Base-by-base conservation (phyloP, 2,329 filamentous ascomycete species). In the Westerdykella aurantiaca region DNA sequence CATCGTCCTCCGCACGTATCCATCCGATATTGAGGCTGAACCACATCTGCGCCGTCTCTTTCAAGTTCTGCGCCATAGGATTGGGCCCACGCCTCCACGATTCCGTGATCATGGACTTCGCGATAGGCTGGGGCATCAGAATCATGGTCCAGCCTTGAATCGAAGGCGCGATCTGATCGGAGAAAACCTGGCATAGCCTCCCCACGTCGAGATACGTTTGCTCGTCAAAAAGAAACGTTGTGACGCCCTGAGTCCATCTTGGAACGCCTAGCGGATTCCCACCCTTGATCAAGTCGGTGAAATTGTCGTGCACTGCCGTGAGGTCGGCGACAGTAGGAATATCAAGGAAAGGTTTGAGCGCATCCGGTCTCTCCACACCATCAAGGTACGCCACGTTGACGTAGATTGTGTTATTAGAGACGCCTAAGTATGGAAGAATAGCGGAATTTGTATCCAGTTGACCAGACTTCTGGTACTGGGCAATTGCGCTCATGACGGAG, bases 21-120 rank as follows among this genome's bases (percentile, higher is more conserved):
- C 45, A 47, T 10, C 45, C 45, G 7, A 44, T 16, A 18, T 47
- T 44, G 31, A 44, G 39, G 16, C 31, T 34, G 37, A 47, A 44
- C 45, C 41, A 35, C 23, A 46, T 37, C 34, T 31, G 34, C 13
- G 39, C 34, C 21, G 35, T 38, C 18, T 25, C 22, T 13, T 25
- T 22, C 22, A 33, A 33, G 16, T 39, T 23, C 22, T 38, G 12
- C 34, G 33, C 34, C 22, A 45, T 39, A 16, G 44, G 39, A 18
- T 22, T 38, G 18, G 29, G 10, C 6, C 39, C 44, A 11, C 34
- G 34, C 18, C 12, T 31, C 12, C 22, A 21, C 4, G 45, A 47
- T 31, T 14, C 41, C 22, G 37, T n/a, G 2, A 47, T 18, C 41
- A 47, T 47, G 4, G 37, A 40, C 12, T 25, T 29, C 14, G 45